Conservation (phyloP, 371 early-diverging fungal genomes). For the Circinella umbellata region DNA sequence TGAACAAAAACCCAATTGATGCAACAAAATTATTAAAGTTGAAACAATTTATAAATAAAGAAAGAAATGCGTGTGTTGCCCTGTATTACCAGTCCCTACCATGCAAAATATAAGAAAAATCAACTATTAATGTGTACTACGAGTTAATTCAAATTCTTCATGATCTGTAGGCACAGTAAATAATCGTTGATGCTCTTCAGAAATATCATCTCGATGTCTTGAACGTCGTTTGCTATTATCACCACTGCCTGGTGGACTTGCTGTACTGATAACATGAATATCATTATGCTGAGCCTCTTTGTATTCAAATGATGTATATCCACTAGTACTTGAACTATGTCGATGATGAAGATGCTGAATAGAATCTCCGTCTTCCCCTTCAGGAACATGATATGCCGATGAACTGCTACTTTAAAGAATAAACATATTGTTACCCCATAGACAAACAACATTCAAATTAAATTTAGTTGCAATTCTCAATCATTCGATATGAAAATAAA, state of each 20-base stretch:
- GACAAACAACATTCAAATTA: too few species aligned
- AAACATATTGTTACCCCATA: too few species aligned
- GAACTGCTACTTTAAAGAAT: not conserved
- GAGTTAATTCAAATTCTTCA: slow-evolving; percentile 4
- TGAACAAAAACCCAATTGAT: too few species aligned
- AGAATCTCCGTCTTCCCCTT: not conserved
- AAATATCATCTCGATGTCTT: not conserved
- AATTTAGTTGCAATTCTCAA: too few species aligned
- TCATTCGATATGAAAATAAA: not conserved
- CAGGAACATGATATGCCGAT: not conserved
- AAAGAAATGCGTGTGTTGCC: too few species aligned
- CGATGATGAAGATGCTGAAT: not conserved
- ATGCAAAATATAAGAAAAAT: not conserved
- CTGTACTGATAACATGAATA: not conserved
- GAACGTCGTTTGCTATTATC: not conserved
- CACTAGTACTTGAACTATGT: slow-evolving; percentile 3
- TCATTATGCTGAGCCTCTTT: not conserved
- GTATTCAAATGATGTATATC: slow-evolving; percentile 5
- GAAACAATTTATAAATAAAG: too few species aligned
- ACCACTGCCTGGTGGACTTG: not conserved
- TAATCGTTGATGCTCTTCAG: slow-evolving; percentile 1
- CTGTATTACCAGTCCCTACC: not conserved
- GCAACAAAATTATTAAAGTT: too few species aligned
- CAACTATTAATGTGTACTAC: not conserved
- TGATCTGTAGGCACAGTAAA: not conserved